Conservation (phyloP, 257 asterid species). For the Eustoma russellianum region DNA sequence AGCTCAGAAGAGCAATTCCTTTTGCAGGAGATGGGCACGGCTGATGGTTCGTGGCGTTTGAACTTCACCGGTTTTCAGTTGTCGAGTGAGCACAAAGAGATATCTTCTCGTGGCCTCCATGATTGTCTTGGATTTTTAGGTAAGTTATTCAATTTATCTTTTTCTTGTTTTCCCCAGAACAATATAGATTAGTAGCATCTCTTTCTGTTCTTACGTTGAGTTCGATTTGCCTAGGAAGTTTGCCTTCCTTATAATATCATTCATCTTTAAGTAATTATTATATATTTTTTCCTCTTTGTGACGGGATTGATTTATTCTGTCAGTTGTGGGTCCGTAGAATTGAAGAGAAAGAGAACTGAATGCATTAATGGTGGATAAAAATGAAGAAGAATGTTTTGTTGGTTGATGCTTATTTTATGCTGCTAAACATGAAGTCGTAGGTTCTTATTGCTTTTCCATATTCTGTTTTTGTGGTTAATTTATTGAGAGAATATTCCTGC, state of each 20-base stretch:
- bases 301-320: too few species aligned
- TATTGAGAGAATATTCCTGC: slow-evolving; percentile 1
- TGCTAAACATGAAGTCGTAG: background rate
- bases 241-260: too few species aligned
- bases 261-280: too few species aligned
- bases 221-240: background rate
- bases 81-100: slow-evolving; percentile 32
- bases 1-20: slow-evolving; percentile 31
- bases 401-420: slow-evolving; percentile 1
- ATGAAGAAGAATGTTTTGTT: slow-evolving; percentile 3
- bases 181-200: too few species aligned
- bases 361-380: slow-evolving; percentile 10
- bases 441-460: slow-evolving; percentile 15
- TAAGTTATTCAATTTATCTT: background rate
- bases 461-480: slow-evolving; percentile 10
- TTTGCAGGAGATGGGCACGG: slow-evolving; percentile 22
- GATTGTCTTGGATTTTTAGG: slow-evolving; percentile 40
- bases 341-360: slow-evolving; percentile 3
- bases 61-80: slow-evolving; percentile 33
- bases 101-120: slow-evolving; percentile 30
- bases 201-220: background rate
- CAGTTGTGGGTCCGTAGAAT: slow-evolving; percentile 4
- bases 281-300: background rate
- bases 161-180: too few species aligned
- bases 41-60: slow-evolving; percentile 35